Evolutionary conservation across 306 rosid genomes (phyloP), one percentile per base, ranked within the genome.

Genomic region (Prunus mume): DNA sequence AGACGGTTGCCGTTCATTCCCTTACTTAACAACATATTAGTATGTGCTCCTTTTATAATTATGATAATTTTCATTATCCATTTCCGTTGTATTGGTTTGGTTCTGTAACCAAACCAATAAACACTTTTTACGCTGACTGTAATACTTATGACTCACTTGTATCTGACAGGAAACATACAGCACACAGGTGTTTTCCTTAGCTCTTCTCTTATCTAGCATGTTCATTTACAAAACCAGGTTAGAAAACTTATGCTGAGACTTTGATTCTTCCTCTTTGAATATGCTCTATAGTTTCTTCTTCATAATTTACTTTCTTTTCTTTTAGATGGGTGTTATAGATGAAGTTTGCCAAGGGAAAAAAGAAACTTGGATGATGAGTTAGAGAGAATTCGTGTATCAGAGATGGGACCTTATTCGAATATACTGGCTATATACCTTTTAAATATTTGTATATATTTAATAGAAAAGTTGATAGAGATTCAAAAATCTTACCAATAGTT

Each of bases 191-290:
- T 94, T 94, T 82, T 91, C 98, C 19, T 68, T 94, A 72, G 97
- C 98, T 13, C 96, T 94, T 52, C 96, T 94, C 77, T 79, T 91
- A 80, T 94, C 97, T 43, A 94, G 98, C 91, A 86, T 91, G 94
- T 94, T 94, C 81, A 80, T 94, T 71, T 94, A 94, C 80, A 94
- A 94, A n/a, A n/a, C 84, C 98, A 91, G 97, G 98, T 94, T 65
- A 76, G 90, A 61, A 45, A 62, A 81, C 46, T 46, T 69, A 2
- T n/a, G 24, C 24, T 57, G 18, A 72, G 22, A 1, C 71, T 54
- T 60, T 30, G 45, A 65, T 79, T 19, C 77, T 62, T 74, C 49
- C 75, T 69, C n/a, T 12, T 49, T 52, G 38, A 62, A 12, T 41
- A 27, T 51, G 25, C 14, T 54, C 63, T 34, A 27, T 32, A 65